Base-by-base conservation (phyloP, 345 rosid genomes). In the Sisymbrium irio region DNA sequence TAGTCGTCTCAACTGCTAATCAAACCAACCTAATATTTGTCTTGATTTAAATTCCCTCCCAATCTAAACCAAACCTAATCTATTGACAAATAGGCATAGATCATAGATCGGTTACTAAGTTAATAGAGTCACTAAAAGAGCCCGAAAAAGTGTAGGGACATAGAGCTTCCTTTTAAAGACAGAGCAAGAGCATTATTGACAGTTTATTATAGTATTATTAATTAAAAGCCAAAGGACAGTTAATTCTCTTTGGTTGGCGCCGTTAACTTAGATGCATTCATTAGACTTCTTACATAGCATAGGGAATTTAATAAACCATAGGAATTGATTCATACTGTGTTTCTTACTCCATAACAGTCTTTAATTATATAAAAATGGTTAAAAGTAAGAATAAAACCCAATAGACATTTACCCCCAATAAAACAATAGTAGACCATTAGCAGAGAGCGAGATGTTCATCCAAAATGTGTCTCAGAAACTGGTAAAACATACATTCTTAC, bases 401-500 rank as follows among this genome's bases (percentile, higher is more conserved):
- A 17, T 44, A 45, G 51, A 71, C 53, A 51, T 72, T 44, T 33
- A 58, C 57, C 64, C 55, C 46, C 55, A 49, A 11, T 49, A 49
- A 49, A 50, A 5, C 4, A 49, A 6, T 63, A 53, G 18, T 41
- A 32, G 37, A 61, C 20, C 41, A 71, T 39, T 39, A 61, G 75
- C 33, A 32, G 70, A 44, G 65, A 73, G 72, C 65, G 59, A 73
- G 66, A 65, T 56, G 66, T 65, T 65, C 71, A 56, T 65, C 55
- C 65, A 56, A 71, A 60, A 11, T 55, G 62, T 50, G 76, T 51
- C 51, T 50, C 9, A 64, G 4, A 55, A 56, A n/a, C n/a, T n/a
- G n/a, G n/a, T n/a, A n/a, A n/a, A n/a, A 42, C 8, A 9, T 19
- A 45, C 10, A 46, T 28, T 10, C 73, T 42, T 55, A 59, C 73